Evolutionary conservation across 108 stramenopile species (phyloP), one percentile per base, ranked within the genome.

Genomic region (Cyclotella atomus): DNA sequence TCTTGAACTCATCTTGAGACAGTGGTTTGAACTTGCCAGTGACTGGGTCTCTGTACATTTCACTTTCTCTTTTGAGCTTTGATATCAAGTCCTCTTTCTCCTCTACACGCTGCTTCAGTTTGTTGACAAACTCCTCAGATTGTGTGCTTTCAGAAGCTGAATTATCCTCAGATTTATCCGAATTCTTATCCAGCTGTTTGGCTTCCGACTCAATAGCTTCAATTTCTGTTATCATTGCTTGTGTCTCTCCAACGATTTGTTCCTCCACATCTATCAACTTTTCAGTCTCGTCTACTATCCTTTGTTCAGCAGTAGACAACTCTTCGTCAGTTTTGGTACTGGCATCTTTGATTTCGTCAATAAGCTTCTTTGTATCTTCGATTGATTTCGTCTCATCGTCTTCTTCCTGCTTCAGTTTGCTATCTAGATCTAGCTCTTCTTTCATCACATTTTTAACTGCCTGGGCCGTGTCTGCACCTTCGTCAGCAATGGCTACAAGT

Each of bases 1-100:
- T 44, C 27, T 59, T 55, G 46, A 73, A 82, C 14, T 82, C 81
- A 20, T 44, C 19, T 38, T 64, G 46, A n/a, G 71, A 59, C 81
- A 82, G 77, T 43, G 61, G 65, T 23, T 73, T 77, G 55, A 82
- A 82, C 45, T 82, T 77, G 19, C 81, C 81, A 15, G 81, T 82
- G 53, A 67, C 70, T 9, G 81, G 81, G 56, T 82, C 81, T 17
- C 77, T 36, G 29, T 74, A 71, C 25, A 29, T 55, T 56, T 79
- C 77, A 43, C 76, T 77, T 47, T 72, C 33, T 1, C 71, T 62
- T 49, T 82, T 82, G 12, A 82, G 57, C 43, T 65, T 77, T 24
- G 65, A 45, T 49, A 82, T 82, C 45, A 82, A 41, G 50, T 82
- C 81, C 35, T 79, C 81, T 28, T 82, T 66, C 52, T 67, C 56